Conservation (phyloP, 768 basidiomycete genomes). For the Kwoniella sp. region DNA sequence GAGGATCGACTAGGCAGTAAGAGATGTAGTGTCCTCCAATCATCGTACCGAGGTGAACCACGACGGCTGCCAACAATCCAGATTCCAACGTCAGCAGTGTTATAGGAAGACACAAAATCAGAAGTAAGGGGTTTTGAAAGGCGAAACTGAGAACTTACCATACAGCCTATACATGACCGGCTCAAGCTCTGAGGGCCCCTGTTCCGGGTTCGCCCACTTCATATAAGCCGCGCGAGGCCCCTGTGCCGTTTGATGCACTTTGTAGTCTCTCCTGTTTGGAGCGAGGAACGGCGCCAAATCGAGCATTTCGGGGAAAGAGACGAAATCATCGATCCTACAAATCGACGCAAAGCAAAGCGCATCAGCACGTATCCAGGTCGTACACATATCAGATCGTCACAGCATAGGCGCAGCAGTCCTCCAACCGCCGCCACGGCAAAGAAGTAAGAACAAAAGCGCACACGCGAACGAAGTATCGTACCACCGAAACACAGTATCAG, state of each 20-base stretch:
- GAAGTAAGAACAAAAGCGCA: no score
- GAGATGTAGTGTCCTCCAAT: slow-evolving; percentile 88
- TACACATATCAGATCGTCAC: background rate
- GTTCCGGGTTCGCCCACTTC: slow-evolving; percentile 50
- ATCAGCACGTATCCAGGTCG: slow-evolving; percentile 6
- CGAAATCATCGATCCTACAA: slow-evolving; percentile 79
- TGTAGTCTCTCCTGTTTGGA: slow-evolving; percentile 61
- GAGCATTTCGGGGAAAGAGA: slow-evolving; percentile 83
- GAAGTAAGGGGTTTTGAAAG: no score
- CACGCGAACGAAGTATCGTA: no score
- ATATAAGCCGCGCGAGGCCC: slow-evolving; percentile 50
- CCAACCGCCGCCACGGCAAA: no score
- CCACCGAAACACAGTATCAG: slow-evolving; percentile 40
- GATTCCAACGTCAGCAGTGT: background rate
- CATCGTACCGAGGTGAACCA: slow-evolving; percentile 58
- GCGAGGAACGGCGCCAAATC: slow-evolving; percentile 85
- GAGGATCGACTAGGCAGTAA: slow-evolving; percentile 61
- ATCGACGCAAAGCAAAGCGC: background rate
- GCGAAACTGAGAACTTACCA: slow-evolving; percentile 28
- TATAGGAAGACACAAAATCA: background rate
- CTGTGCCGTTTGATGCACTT: slow-evolving; percentile 37
- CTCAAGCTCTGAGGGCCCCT: slow-evolving; percentile 39
- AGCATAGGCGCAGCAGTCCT: no score
- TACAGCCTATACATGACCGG: slow-evolving; percentile 55
- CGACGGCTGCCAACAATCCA: slow-evolving; percentile 38